Evolutionary conservation across 305 asterid species (phyloP).

Genomic region (Fraxinus floribunda): DNA sequence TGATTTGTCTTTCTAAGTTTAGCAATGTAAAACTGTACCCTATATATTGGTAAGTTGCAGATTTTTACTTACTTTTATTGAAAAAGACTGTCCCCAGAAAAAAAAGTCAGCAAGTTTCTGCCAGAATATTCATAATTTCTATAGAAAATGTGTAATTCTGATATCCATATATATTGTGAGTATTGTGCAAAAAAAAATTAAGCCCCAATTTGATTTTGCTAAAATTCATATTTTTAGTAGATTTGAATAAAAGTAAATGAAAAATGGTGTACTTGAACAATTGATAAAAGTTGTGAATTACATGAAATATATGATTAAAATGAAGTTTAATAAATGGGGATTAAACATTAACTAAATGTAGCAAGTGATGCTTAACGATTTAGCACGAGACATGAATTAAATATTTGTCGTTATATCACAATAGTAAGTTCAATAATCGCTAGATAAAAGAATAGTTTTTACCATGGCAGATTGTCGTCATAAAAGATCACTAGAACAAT

Average conservation of each 20-base stretch:
- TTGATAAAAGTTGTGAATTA: background rate
- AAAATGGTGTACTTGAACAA: background rate
- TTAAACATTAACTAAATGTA: background rate
- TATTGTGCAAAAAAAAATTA: background rate
- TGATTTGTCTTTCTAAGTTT: background rate
- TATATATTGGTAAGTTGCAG: background rate
- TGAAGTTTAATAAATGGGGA: background rate
- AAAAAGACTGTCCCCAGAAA: background rate
- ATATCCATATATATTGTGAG: background rate
- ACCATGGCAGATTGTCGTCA: background rate
- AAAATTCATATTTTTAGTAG: background rate
- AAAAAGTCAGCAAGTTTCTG: background rate
- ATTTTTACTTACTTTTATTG: background rate
- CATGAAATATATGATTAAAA: background rate
- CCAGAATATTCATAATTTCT: background rate
- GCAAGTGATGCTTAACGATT: background rate
- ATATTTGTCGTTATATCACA: background rate
- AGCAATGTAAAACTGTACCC: background rate
- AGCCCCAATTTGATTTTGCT: background rate
- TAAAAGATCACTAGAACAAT: background rate
- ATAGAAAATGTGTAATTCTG: background rate
- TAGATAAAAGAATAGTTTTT: background rate
- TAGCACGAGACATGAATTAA: background rate
- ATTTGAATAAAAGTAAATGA: background rate
- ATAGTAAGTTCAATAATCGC: background rate